Evolutionary conservation across 805 yeast species (phyloP).

Genomic region (Ogataea pilisensis): DNA sequence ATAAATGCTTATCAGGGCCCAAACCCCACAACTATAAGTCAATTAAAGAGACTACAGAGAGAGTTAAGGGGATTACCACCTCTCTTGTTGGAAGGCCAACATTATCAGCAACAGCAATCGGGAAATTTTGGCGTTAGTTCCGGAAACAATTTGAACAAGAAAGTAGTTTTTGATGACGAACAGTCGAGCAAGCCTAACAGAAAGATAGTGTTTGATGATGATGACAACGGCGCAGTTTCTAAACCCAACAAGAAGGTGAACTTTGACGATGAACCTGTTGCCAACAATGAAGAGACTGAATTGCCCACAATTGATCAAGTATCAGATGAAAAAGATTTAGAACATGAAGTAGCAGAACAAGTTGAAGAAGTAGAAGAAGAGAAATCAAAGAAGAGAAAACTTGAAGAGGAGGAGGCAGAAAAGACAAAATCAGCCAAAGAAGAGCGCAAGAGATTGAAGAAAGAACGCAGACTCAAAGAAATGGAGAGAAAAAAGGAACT

Average conservation of each 20-base stretch:
- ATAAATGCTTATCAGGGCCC: conserved; percentile 21
- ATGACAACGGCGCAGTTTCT: conserved; percentile 6
- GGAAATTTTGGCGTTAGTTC: no score
- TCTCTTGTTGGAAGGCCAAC: conserved; percentile 24
- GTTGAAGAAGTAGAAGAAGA: conserved; percentile 4
- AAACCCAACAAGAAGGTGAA: conserved; percentile 16
- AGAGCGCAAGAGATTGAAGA: conserved; percentile 26
- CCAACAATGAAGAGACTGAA: background rate
- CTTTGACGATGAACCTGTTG: conserved; percentile 6
- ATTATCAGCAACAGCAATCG: background rate
- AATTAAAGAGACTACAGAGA: conserved; percentile 34
- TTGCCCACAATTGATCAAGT: background rate
- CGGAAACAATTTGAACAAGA: background rate
- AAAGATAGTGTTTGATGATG: conserved; percentile 20
- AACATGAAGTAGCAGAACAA: no score
- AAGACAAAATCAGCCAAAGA: conserved; percentile 16
- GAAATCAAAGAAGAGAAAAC: background rate
- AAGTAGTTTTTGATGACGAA: background rate
- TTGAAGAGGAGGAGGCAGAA: conserved; percentile 5
- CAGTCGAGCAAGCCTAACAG: conserved; percentile 12
- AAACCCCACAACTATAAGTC: conserved; percentile 27
- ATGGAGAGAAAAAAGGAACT: conserved; percentile 18
- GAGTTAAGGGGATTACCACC: conserved; percentile 36
- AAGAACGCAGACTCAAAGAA: conserved; percentile 17
- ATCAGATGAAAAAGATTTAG: conserved; percentile 1